A percentile compares a stretch with the other conserved stretches of the same genome.
phyloP scores from a whole-genome alignment of 1,139 yeast species.

The Pneumocystis jirovecii region DNA sequence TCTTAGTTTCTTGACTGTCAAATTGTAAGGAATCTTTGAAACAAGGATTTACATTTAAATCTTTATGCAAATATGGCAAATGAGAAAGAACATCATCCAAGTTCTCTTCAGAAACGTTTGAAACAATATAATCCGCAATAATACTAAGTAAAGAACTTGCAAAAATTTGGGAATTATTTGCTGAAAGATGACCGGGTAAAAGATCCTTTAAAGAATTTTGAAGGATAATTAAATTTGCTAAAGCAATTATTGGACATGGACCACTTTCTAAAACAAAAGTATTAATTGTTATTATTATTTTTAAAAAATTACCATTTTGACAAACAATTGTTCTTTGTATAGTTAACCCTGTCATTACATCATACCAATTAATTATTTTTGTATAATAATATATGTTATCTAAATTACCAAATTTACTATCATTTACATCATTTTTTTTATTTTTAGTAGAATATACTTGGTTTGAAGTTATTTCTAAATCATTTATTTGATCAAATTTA shows the following conservation, averaged over 20 bases:
- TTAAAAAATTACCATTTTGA: background rate
- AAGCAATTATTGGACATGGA: slow-evolving; percentile 6
- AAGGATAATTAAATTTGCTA: slow-evolving; percentile 6
- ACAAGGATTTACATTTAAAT: slow-evolving; percentile 58
- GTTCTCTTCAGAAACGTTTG: background rate
- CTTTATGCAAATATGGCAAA: slow-evolving; percentile 55
- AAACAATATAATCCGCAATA: slow-evolving; percentile 3
- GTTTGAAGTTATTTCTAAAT: background rate
- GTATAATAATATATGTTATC: background rate
- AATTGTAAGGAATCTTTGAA: slow-evolving; percentile 51
- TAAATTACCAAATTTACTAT: background rate
- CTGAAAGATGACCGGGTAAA: background rate
- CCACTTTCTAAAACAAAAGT: background rate
- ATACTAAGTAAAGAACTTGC: slow-evolving; percentile 3
- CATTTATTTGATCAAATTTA: background rate
- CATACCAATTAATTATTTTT: background rate
- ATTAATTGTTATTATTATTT: background rate
- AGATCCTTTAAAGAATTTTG: background rate
- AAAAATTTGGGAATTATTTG: slow-evolving; percentile 1
- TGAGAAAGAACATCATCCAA: slow-evolving; percentile 13
- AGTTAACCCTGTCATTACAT: background rate
- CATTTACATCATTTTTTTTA: background rate
- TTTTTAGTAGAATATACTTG: background rate
- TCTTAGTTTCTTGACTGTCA: slow-evolving; percentile 25
- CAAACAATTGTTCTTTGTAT: background rate